Evolutionary conservation across 2,329 filamentous ascomycete genomes (phyloP).

Genomic region (Penicillium sp.): DNA sequence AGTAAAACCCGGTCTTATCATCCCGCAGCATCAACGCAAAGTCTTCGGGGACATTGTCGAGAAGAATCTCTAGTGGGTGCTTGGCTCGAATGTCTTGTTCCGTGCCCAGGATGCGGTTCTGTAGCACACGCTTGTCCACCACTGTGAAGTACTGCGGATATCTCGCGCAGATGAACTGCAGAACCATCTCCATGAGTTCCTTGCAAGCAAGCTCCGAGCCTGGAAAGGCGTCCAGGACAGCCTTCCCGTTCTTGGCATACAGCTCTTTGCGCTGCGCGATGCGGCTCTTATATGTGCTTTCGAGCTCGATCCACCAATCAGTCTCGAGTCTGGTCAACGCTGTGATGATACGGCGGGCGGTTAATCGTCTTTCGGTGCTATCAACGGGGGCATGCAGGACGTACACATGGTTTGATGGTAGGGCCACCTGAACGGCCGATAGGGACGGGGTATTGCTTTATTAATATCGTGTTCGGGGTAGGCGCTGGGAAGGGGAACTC

Average conservation of each 20-base stretch:
- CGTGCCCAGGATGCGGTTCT: conserved; percentile 66
- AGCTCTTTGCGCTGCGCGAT: conserved; percentile 67
- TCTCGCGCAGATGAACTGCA: conserved; percentile 74
- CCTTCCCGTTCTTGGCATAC: conserved; percentile 60
- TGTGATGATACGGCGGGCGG: conserved; percentile 36
- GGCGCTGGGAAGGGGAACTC: conserved; percentile 66
- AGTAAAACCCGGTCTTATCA: conserved; percentile 67
- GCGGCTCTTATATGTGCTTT: conserved; percentile 65
- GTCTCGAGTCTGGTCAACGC: conserved; percentile 73
- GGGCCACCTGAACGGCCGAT: conserved; percentile 75
- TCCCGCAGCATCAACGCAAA: conserved; percentile 74
- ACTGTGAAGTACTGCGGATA: conserved; percentile 74
- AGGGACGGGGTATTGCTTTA: conserved; percentile 68
- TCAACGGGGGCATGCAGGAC: conserved; percentile 32
- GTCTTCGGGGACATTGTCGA: conserved; percentile 80
- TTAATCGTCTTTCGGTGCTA: not conserved
- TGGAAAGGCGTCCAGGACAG: conserved; percentile 66
- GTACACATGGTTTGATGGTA: conserved; percentile 92
- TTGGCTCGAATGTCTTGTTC: conserved; percentile 59
- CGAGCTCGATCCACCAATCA: conserved; percentile 88
- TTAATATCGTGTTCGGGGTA: conserved; percentile 65
- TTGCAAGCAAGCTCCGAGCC: conserved; percentile 77
- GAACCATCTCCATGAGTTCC: conserved; percentile 80
- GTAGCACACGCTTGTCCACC: conserved; percentile 55
- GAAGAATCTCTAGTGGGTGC: conserved; percentile 65